Conservation (phyloP, 306 rosid species). For the Argentina anserina region DNA sequence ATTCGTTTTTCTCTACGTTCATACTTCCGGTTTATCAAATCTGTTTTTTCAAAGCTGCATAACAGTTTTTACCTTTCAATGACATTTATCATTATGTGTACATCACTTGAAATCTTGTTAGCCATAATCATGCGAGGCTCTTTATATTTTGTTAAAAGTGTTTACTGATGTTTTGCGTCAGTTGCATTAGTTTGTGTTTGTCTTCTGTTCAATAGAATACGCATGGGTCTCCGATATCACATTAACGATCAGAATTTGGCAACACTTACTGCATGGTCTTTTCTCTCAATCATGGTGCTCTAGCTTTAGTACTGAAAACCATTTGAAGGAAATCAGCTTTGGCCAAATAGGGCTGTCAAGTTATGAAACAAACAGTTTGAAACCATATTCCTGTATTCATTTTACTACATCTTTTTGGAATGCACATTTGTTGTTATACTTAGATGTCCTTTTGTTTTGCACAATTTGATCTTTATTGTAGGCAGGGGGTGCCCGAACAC, state of each 20-base stretch:
- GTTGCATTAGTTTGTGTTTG: not conserved
- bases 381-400: not conserved
- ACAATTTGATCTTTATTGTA: constrained; percentile 18
- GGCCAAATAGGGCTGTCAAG: not conserved
- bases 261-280: not conserved
- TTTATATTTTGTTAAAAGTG: not conserved
- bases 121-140: not conserved
- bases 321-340: not conserved
- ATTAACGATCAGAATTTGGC: not conserved
- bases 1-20: not conserved
- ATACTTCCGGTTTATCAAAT: not conserved
- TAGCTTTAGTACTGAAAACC: too few species aligned
- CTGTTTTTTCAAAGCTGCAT: constrained; percentile 10
- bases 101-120: not conserved
- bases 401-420: not conserved
- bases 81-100: not conserved
- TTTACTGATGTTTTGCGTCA: not conserved
- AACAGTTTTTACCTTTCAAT: not conserved
- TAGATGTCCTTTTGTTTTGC: not conserved
- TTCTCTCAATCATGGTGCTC: not conserved
- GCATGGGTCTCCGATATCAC: not conserved
- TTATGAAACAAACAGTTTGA: not conserved
- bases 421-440: not conserved
- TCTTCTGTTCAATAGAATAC: not conserved
- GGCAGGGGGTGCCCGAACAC: constrained; percentile 81